phyloP scores from a whole-genome alignment of 192 early-diverging fungal species.

The Umbelopsis isabellina region DNA sequence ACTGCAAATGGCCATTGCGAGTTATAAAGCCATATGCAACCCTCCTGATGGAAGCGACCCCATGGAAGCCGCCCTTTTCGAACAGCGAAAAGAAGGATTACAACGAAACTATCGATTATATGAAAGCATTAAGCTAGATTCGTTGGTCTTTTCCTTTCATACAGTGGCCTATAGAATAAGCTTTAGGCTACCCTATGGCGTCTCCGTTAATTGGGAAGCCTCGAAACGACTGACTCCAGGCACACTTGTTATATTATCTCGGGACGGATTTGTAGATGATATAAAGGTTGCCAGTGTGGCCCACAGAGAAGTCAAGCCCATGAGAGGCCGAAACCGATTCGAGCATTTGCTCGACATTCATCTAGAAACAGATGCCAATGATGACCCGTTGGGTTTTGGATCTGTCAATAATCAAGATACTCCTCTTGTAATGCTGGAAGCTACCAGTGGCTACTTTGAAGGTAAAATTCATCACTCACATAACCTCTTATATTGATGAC shows the following conservation, averaged over 20 bases:
- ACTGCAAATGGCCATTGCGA: constrained; percentile 47
- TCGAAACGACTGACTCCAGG: constrained; percentile 59
- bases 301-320: constrained; percentile 48
- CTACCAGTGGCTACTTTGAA: constrained; percentile 48
- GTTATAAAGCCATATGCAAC: constrained; percentile 24
- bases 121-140: constrained; percentile 43
- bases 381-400: constrained; percentile 35
- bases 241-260: constrained; percentile 54
- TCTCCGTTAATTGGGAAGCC: constrained; percentile 49
- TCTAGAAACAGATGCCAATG: constrained; percentile 33
- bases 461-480: constrained; percentile 25
- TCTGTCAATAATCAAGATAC: constrained; percentile 28
- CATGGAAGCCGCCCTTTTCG: background rate
- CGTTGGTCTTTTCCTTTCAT: constrained; percentile 45
- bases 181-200: constrained; percentile 46
- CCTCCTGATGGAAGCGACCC: constrained; percentile 29
- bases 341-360: constrained; percentile 37
- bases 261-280: constrained; percentile 49
- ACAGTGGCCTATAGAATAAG: constrained; percentile 51
- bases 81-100: background rate
- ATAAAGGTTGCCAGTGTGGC: constrained; percentile 53
- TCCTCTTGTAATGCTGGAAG: constrained; percentile 42
- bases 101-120: constrained; percentile 28
- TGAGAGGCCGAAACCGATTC: constrained; percentile 40
- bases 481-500: background rate